A percentile compares a stretch with the other conserved stretches of the same genome.
Conservation (phyloP, 192 early-diverging fungal species). For the Backusella sp. region DNA sequence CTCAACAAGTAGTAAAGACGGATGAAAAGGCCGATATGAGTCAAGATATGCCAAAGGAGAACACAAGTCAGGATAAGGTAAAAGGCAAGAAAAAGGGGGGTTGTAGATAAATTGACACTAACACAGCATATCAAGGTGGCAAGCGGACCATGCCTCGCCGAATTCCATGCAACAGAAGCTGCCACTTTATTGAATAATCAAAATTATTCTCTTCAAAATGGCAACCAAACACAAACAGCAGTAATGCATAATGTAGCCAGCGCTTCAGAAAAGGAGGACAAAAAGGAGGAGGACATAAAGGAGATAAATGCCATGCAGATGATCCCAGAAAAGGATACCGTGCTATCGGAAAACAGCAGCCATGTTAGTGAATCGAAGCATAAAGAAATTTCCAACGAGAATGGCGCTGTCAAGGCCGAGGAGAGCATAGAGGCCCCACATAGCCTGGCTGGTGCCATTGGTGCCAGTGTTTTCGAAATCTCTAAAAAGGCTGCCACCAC, state of each 20-base stretch:
- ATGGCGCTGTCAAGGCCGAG: background rate
- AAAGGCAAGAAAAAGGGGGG: background rate
- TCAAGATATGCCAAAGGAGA: background rate
- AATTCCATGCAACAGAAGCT: slow-evolving; percentile 2
- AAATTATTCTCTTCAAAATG: background rate
- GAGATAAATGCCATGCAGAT: background rate
- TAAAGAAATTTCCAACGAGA: background rate
- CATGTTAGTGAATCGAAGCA: background rate
- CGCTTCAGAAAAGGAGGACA: background rate
- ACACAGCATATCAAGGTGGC: background rate
- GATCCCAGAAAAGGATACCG: background rate
- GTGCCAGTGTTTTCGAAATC: background rate
- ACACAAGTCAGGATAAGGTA: background rate
- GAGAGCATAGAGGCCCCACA: background rate
- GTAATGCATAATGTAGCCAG: background rate
- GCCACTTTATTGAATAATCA: background rate
- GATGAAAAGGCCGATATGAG: background rate
- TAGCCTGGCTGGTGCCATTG: background rate
- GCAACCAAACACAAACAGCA: background rate
- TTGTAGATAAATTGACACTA: too few relatives aligned
- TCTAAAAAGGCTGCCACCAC: too few relatives aligned
- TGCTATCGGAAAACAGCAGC: background rate
- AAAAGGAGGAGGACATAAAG: background rate
- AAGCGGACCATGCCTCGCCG: background rate
- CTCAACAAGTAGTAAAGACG: background rate